These are phyloP conservation scores for Penicillium expansum DNA, from an alignment of 2,329 filamentous ascomycete species.

Conservation along the genomic window DNA sequence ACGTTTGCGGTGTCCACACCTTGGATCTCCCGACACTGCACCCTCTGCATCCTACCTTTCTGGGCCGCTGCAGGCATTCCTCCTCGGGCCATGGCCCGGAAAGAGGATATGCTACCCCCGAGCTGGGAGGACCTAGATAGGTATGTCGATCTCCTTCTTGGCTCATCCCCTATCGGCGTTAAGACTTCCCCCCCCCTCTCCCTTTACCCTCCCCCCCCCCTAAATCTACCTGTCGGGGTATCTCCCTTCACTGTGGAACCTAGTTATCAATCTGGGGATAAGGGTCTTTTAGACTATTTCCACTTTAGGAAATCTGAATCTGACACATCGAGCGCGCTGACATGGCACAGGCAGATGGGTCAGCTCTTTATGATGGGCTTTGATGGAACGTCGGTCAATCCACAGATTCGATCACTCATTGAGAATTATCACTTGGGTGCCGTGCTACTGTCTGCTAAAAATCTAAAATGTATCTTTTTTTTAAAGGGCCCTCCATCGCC, in stretches of 20 bases:
- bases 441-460: constrained; percentile 66
- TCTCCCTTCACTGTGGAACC: constrained; percentile 20
- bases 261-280: neutral
- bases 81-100: constrained; percentile 41
- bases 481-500: neutral
- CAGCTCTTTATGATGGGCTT: constrained; percentile 67
- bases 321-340: constrained; percentile 24
- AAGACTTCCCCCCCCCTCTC: neutral
- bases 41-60: constrained; percentile 5
- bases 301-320: constrained; percentile 67
- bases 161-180: neutral
- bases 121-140: constrained; percentile 43
- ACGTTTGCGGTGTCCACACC: constrained; percentile 8
- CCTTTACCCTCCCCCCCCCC: neutral
- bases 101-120: constrained; percentile 42
- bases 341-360: constrained; percentile 54
- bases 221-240: neutral
- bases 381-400: constrained; percentile 62
- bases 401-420: constrained; percentile 62
- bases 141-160: constrained; percentile 29
- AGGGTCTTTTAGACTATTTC: constrained; percentile 58
- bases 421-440: constrained; percentile 77
- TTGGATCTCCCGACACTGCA: constrained; percentile 2
- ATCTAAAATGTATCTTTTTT: constrained; percentile 64
- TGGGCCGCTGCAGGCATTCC: constrained; percentile 30